phyloP scores from a whole-genome alignment of 495 filamentous ascomycete genomes.

The Terfezia boudieri region DNA sequence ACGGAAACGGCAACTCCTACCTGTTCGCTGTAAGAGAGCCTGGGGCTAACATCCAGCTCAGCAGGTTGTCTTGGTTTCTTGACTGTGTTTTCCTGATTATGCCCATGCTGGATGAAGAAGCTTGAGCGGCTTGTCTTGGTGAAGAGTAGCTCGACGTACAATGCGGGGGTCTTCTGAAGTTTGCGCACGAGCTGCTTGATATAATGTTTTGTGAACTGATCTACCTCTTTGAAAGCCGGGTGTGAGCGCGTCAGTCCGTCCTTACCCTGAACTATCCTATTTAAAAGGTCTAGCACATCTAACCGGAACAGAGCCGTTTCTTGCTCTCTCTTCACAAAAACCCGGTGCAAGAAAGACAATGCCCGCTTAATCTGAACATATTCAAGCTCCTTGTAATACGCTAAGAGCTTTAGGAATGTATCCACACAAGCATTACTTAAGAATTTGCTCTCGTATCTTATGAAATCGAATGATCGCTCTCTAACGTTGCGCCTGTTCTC shows the following conservation, averaged over 20 bases:
- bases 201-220: conserved; percentile 64
- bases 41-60: conserved; percentile 59
- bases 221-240: conserved; percentile 65
- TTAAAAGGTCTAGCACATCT: conserved; percentile 71
- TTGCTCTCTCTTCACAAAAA: conserved; percentile 86
- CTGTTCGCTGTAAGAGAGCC: conserved; percentile 40
- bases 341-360: conserved; percentile 84
- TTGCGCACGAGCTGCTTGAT: conserved; percentile 55
- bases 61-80: conserved; percentile 30
- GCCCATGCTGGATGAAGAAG: conserved; percentile 74
- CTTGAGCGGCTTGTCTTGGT: conserved; percentile 70
- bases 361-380: conserved; percentile 69
- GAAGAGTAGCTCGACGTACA: conserved; percentile 67
- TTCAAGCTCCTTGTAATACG: conserved; percentile 62
- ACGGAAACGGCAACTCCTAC: conserved; percentile 57
- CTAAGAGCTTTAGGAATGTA: conserved; percentile 63
- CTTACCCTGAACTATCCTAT: conserved; percentile 82
- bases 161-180: conserved; percentile 56
- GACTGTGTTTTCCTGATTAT: conserved; percentile 52
- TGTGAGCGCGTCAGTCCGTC: conserved; percentile 43
- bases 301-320: conserved; percentile 69
- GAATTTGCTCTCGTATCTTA: conserved; percentile 57
- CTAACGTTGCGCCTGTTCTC: conserved; percentile 39
- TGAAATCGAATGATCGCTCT: conserved; percentile 90
- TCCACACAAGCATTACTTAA: conserved; percentile 65